Evolutionary conservation across 2,329 filamentous ascomycete species (phyloP), one percentile per base, ranked within the genome.

Genomic region (Neonectria sp.): DNA sequence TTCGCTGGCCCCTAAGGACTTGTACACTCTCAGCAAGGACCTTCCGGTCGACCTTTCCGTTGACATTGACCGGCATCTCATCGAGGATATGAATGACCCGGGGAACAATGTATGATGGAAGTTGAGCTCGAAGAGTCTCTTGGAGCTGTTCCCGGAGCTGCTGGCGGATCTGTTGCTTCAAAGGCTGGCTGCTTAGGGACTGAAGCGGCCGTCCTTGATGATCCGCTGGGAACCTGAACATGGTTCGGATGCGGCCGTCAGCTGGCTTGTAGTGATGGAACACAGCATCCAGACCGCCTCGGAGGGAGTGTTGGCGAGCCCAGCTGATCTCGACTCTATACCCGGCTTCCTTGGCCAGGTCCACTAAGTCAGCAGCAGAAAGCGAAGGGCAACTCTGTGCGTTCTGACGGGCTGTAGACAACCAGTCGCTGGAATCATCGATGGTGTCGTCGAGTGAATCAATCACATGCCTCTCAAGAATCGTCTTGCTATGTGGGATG

Each of bases 291-390:
- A 79, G 24, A 1, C 69, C 74, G 13, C 77, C 77, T 1, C 55
- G 60, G n/a, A 75, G 76, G 8, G 69, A 68, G 24, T 63, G 24
- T 46, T 83, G 83, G 17, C 80, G 76, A 0, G 86, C 86, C 69
- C 85, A 86, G 60, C 81, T 80, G 4, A 81, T 70, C 24, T 86
- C 82, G 24, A 86, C 85, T 27, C 82, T 74, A 65, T 84, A 88
- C n/a, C 85, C 84, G 15, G 79, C 73, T 24, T 72, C 68, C 35
- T 78, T 6, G 5, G 73, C 74, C 1, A 80, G 33, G 3, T 71
- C 55, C 1, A 60, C 66, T 6, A 78, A 52, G 3, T 76, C 75
- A 7, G 62, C 12, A 1, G 70, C 65, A 1, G 68, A 71, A 2
- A 70, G 64, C 0, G 68, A 71, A 4, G 62, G 46, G 15, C 35